A percentile compares a stretch with the other conserved stretches of the same genome.
phyloP scores from a whole-genome alignment of 148 eudicot species.

The Rhododendron molle region DNA sequence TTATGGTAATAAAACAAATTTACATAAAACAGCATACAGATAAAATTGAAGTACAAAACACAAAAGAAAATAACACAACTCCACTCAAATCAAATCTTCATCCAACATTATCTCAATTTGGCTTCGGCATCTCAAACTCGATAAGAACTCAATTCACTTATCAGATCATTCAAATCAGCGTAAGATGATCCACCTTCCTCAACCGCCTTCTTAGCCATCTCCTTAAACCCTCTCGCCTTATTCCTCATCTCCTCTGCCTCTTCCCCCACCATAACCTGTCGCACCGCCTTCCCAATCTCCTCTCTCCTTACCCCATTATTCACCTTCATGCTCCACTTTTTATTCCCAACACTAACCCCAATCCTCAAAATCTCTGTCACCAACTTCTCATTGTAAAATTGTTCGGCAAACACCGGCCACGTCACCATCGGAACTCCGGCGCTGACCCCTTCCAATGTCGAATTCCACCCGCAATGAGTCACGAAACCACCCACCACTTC shows the following conservation, averaged over 20 bases:
- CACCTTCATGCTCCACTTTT: slow-evolving; percentile 9
- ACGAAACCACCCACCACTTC: slow-evolving; percentile 25
- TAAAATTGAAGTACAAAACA: background rate
- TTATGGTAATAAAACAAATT: background rate
- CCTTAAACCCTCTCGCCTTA: slow-evolving; percentile 20
- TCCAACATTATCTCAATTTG: background rate
- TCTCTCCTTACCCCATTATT: slow-evolving; percentile 1
- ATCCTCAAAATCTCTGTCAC: slow-evolving; percentile 27
- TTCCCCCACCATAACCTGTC: slow-evolving; percentile 23
- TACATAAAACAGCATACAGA: background rate
- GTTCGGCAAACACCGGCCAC: slow-evolving; percentile 35
- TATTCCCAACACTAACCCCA: slow-evolving; percentile 36
- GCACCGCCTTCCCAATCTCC: slow-evolving; percentile 21
- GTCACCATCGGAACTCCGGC: slow-evolving; percentile 39
- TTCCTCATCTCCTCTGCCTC: slow-evolving; percentile 37
- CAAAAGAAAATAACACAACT: background rate
- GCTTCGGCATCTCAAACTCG: background rate
- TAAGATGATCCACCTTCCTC: slow-evolving; percentile 43
- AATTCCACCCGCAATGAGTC: slow-evolving; percentile 47
- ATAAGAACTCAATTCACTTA: slow-evolving; percentile 15
- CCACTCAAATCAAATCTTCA: background rate
- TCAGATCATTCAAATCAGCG: slow-evolving; percentile 16
- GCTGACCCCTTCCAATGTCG: slow-evolving; percentile 22
- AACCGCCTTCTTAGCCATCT: slow-evolving; percentile 38
- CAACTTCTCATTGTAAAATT: slow-evolving; percentile 33